Percentiles rank a stretch among this genome's conserved stretches.
Conservation (phyloP, 495 filamentous ascomycete species). For the Hypoxylon intermedium region DNA sequence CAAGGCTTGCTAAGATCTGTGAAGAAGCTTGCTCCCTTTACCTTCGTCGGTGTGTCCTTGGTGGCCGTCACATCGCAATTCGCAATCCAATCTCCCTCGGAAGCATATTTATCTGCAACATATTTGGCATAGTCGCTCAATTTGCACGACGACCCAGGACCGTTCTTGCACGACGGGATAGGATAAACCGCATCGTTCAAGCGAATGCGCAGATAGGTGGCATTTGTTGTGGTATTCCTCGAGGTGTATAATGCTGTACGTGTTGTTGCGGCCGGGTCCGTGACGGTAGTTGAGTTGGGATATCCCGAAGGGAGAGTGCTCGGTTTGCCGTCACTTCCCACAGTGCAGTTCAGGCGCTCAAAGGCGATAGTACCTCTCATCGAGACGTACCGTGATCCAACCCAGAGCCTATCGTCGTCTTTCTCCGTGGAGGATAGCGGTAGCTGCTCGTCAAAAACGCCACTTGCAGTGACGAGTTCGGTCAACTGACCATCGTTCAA, state of each 20-base stretch:
- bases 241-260: background rate
- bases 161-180: constrained; percentile 52
- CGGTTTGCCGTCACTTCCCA: background rate
- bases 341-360: constrained; percentile 55
- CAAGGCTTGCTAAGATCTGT: constrained; percentile 49
- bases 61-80: constrained; percentile 53
- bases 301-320: background rate
- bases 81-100: constrained; percentile 51
- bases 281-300: constrained; percentile 1
- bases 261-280: background rate
- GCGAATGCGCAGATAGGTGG: constrained; percentile 54
- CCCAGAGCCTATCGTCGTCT: constrained; percentile 48
- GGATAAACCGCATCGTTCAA: constrained; percentile 65
- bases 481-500: constrained; percentile 67
- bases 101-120: constrained; percentile 50
- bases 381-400: constrained; percentile 56
- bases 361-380: constrained; percentile 65
- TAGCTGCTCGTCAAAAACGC: constrained; percentile 59
- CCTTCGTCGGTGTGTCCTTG: constrained; percentile 44
- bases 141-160: constrained; percentile 56
- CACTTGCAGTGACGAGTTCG: constrained; percentile 60
- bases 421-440: constrained; percentile 50
- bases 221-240: background rate
- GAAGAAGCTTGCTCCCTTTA: constrained; percentile 56
- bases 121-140: constrained; percentile 54